Evolutionary conservation across 805 yeast genomes (phyloP).

Genomic region (Yarrowia porcina): DNA sequence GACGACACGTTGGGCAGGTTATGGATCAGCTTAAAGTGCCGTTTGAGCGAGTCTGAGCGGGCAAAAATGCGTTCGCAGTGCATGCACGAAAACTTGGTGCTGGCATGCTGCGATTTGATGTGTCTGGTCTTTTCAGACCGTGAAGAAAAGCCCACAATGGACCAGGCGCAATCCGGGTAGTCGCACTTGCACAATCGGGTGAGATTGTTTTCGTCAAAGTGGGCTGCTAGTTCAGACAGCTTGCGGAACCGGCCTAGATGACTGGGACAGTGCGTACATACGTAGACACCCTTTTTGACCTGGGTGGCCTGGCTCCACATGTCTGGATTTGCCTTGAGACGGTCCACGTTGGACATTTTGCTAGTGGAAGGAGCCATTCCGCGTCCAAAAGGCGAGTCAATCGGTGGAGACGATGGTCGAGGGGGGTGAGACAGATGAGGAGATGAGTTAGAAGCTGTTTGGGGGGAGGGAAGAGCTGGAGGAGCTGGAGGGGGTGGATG

Average conservation of each 20-base stretch:
- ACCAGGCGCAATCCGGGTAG: conserved; percentile 9
- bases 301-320: conserved; percentile 20
- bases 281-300: conserved; percentile 24
- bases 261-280: conserved; percentile 17
- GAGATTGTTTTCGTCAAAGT: conserved; percentile 22
- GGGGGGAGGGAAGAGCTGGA: no score
- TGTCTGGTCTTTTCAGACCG: conserved; percentile 21
- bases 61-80: conserved; percentile 4
- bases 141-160: conserved; percentile 21
- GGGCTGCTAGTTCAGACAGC: conserved; percentile 8
- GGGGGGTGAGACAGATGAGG: no score
- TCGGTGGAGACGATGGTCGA: no score
- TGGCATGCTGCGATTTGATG: conserved; percentile 13
- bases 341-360: background rate
- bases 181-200: conserved; percentile 18
- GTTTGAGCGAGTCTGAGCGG: conserved; percentile 15
- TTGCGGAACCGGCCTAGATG: background rate
- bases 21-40: conserved; percentile 22
- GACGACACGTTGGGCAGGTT: background rate
- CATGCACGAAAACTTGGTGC: background rate
- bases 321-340: conserved; percentile 9
- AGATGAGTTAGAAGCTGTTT: no score
- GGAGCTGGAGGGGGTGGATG: no score
- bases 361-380: background rate
- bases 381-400: conserved; percentile 2